Conservation (phyloP, 2,329 filamentous ascomycete genomes). For the Scedosporium minutisporum region DNA sequence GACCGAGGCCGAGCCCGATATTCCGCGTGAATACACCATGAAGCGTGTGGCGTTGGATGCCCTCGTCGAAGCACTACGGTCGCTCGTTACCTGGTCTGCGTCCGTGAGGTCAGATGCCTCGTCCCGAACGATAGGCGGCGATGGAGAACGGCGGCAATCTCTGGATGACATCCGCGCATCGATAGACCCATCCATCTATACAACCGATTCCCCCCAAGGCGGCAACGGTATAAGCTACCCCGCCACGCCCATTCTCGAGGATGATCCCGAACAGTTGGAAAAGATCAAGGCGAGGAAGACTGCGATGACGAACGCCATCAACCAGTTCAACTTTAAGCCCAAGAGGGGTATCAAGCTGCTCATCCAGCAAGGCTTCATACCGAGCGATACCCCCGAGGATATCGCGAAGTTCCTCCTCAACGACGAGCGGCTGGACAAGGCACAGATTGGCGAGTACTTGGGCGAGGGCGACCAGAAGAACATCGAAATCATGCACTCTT, state of each 20-base stretch:
- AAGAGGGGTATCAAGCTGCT: conserved; percentile 85
- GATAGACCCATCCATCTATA: conserved; percentile 56
- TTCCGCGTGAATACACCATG: conserved; percentile 81
- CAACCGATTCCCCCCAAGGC: not conserved
- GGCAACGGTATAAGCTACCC: conserved; percentile 45
- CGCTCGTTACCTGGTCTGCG: conserved; percentile 83
- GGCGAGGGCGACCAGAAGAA: conserved; percentile 90
- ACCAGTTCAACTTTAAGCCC: conserved; percentile 95
- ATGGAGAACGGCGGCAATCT: conserved; percentile 14
- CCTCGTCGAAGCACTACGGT: conserved; percentile 78
- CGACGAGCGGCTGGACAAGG: conserved; percentile 82
- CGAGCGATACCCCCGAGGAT: conserved; percentile 66
- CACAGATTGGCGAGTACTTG: conserved; percentile 84
- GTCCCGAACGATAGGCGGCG: conserved; percentile 18
- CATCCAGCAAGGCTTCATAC: conserved; percentile 77
- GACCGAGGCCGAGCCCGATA: conserved; percentile 54
- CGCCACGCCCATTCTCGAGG: conserved; percentile 63
- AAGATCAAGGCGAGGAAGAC: conserved; percentile 92
- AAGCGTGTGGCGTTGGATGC: conserved; percentile 85
- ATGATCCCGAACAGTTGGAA: conserved; percentile 90
- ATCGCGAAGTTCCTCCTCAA: conserved; percentile 74
- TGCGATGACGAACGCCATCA: conserved; percentile 77
- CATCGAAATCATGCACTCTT: conserved; percentile 96
- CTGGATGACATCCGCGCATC: conserved; percentile 27
- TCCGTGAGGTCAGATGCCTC: conserved; percentile 48